A percentile compares a stretch with the other conserved stretches of the same genome.
Conservation (phyloP, 1,139 yeast genomes). For the Magnusiomyces sp. region DNA sequence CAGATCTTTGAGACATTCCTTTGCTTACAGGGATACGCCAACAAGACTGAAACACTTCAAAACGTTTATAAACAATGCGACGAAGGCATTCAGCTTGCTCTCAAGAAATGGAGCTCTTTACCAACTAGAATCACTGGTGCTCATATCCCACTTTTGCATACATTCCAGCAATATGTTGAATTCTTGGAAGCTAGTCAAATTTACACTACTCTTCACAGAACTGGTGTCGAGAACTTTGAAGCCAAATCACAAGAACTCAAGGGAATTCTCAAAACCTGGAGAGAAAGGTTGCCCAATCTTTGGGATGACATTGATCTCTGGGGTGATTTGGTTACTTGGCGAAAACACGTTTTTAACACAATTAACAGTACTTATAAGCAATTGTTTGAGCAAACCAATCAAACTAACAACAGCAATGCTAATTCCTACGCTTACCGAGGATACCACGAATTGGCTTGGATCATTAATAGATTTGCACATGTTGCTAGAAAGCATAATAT, state of each 20-base stretch:
- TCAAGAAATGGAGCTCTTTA: conserved; percentile 88
- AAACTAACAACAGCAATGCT: conserved; percentile 53
- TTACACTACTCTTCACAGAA: conserved; percentile 77
- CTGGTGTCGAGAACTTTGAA: conserved; percentile 88
- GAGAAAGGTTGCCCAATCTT: conserved; percentile 88
- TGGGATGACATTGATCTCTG: conserved; percentile 98
- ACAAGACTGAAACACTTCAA: conserved; percentile 67
- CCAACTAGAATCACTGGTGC: conserved; percentile 76
- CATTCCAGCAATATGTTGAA: conserved; percentile 96
- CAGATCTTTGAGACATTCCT: conserved; percentile 92
- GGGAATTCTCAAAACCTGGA: conserved; percentile 93
- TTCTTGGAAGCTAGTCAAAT: conserved; percentile 97
- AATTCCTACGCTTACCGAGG: conserved; percentile 95
- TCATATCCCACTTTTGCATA: conserved; percentile 82
- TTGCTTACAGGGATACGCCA: conserved; percentile 88
- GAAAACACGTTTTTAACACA: conserved; percentile 97
- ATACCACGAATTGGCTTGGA: conserved; percentile 98
- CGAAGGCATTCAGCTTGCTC: conserved; percentile 89
- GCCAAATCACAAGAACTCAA: conserved; percentile 89
- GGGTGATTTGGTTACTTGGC: conserved; percentile 97
- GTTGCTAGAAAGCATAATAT: conserved; percentile 94
- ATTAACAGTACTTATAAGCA: conserved; percentile 93
- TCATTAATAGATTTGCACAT: conserved; percentile 94
- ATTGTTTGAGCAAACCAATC: conserved; percentile 70
- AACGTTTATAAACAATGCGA: conserved; percentile 84